A percentile compares a stretch with the other conserved stretches of the same genome.
Evolutionary conservation across 1,139 yeast genomes (phyloP).

Genomic region (Sugiyamaella novakii): DNA sequence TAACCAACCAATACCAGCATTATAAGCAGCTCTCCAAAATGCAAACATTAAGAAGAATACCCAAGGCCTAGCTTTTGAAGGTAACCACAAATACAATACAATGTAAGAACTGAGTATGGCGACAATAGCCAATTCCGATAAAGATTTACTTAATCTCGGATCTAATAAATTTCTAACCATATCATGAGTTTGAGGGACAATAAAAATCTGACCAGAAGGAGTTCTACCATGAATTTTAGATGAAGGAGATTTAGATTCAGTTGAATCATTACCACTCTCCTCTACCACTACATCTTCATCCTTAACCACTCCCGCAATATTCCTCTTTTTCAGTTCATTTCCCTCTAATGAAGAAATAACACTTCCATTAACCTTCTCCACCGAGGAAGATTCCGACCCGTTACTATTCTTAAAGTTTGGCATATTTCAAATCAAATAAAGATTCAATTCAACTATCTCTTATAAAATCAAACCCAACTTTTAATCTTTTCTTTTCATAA

Average conservation of each 20-base stretch:
- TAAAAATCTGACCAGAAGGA: conserved; percentile 46
- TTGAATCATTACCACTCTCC: background rate
- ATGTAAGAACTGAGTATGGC: conserved; percentile 55
- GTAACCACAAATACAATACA: conserved; percentile 48
- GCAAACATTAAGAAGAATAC: conserved; percentile 58
- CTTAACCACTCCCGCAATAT: background rate
- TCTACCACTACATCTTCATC: no score
- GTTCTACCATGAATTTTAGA: conserved; percentile 32
- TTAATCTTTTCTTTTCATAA: no score
- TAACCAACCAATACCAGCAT: conserved; percentile 76
- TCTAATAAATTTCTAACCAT: conserved; percentile 84
- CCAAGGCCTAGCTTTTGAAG: conserved; percentile 46
- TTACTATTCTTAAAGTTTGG: no score
- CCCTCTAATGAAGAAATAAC: background rate
- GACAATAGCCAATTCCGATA: conserved; percentile 64
- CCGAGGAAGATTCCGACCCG: no score
- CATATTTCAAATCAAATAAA: no score
- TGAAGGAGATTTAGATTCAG: background rate
- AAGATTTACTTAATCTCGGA: conserved; percentile 70
- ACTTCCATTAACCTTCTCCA: background rate
- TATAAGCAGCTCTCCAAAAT: conserved; percentile 78
- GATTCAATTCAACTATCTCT: no score
- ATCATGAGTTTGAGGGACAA: conserved; percentile 80
- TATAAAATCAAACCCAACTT: no score
- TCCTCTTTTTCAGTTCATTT: conserved; percentile 6